Base-by-base conservation (phyloP, 345 rosid genomes). In the Cardamine chenopodiifolia region DNA sequence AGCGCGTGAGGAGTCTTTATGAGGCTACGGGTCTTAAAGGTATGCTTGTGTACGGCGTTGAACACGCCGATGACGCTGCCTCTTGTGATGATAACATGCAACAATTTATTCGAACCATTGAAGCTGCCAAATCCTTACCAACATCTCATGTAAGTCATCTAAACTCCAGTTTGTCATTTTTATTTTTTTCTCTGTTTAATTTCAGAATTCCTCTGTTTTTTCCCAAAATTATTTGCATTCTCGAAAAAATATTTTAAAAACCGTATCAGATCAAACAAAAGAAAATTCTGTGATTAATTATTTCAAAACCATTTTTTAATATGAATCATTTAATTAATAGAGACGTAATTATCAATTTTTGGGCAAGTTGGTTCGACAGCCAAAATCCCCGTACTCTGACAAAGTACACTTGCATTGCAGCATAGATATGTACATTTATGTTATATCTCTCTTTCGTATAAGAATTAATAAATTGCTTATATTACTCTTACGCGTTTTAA, bases 21-120 rank as follows among this genome's bases (percentile, higher is more conserved):
- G 81, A 81, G 31, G 76, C 86, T 18, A 70, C 87, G 11, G 97
- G 97, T 5, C 68, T 94, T 58, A 81, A 87, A 55, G 91, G 85
- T 13, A 94, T 94, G 96, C 81, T 91, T 61, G 90, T 80, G 26
- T 94, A 83, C 35, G 89, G 96, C 1, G 90, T 83, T 8, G 98
- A 94, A 29, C 93, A 88, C 22, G 83, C 92, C 0, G 75, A 75
- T 45, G 88, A 87, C 39, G 81, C 74, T 35, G 45, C 66, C 13
- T 84, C 88, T 10, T 94, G 98, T 61, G 90, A 90, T 62, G 77
- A 79, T 48, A 94, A 94, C 64, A 68, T 88, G 72, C 82, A 77
- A 1, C 85, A 85, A 1, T 91, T 94, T 60, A 71, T 88, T 15
- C 59, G 73, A 3, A 85, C 95, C 15, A 81, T 87, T 31, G 74